Percentiles rank a stretch among this genome's conserved stretches.
Evolutionary conservation across 2,329 filamentous ascomycete genomes (phyloP).

Genomic region (Taxawa tesnikishii): DNA sequence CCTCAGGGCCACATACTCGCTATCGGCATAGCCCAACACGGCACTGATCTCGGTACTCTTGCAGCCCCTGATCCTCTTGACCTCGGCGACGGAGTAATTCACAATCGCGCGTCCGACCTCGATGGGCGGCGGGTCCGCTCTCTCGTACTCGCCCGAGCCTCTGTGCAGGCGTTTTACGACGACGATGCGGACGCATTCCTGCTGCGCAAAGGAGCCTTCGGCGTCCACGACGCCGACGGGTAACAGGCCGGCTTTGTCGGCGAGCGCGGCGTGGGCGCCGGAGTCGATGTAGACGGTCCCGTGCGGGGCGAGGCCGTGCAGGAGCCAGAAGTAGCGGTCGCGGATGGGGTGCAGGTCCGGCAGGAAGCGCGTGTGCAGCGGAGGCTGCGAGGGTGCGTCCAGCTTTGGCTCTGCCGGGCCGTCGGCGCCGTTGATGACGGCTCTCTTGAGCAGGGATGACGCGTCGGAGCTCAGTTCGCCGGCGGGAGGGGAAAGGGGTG

Average conservation of each 20-base stretch:
- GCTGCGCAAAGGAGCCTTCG: slow-evolving; percentile 76
- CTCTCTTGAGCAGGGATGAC: slow-evolving; percentile 11
- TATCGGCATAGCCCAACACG: slow-evolving; percentile 82
- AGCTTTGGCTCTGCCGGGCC: slow-evolving; percentile 12
- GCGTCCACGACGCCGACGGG: slow-evolving; percentile 86
- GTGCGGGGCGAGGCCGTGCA: slow-evolving; percentile 82
- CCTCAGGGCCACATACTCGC: slow-evolving; percentile 80
- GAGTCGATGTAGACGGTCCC: slow-evolving; percentile 86
- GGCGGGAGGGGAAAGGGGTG: slow-evolving; percentile 4
- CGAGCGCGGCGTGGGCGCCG: slow-evolving; percentile 72
- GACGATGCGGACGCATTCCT: slow-evolving; percentile 80
- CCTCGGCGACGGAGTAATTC: slow-evolving; percentile 83
- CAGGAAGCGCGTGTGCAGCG: slow-evolving; percentile 86
- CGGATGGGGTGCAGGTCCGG: slow-evolving; percentile 74
- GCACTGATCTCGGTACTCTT: slow-evolving; percentile 70
- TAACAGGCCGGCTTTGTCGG: slow-evolving; percentile 74
- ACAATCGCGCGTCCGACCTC: slow-evolving; percentile 85
- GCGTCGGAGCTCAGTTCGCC: neutral
- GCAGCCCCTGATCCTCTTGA: slow-evolving; percentile 70
- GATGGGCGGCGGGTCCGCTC: slow-evolving; percentile 35
- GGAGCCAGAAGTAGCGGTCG: slow-evolving; percentile 92
- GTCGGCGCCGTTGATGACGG: slow-evolving; percentile 11
- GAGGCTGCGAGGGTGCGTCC: slow-evolving; percentile 24
- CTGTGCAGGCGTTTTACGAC: slow-evolving; percentile 51
- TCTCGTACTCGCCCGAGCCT: slow-evolving; percentile 23